Conservation (phyloP, 805 yeast species). For the Yamadazyma sp. region DNA sequence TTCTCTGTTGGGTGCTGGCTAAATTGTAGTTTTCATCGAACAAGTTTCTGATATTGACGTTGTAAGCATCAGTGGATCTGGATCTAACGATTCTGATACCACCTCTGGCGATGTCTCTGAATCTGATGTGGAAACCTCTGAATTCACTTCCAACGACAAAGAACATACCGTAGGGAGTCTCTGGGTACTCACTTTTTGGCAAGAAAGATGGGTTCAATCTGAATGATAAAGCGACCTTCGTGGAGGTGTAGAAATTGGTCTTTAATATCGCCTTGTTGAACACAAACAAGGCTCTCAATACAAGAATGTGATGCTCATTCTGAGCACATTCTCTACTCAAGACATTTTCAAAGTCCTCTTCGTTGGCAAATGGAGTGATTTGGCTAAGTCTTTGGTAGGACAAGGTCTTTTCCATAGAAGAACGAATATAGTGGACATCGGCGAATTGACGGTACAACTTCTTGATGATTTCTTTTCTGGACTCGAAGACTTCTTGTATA, state of each 20-base stretch:
- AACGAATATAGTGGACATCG: constrained; percentile 78
- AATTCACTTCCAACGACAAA: constrained; percentile 94
- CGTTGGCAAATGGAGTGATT: constrained; percentile 70
- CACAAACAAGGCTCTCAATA: constrained; percentile 74
- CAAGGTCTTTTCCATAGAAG: constrained; percentile 70
- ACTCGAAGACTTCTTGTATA: constrained; percentile 72
- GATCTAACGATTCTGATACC: constrained; percentile 95
- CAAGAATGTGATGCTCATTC: constrained; percentile 75
- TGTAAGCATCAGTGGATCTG: constrained; percentile 80
- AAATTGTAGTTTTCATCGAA: constrained; percentile 96
- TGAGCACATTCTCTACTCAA: constrained; percentile 72
- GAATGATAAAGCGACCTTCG: constrained; percentile 93
- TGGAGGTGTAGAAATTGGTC: constrained; percentile 90
- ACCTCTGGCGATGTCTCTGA: constrained; percentile 96
- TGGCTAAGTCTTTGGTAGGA: constrained; percentile 84
- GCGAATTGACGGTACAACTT: constrained; percentile 90
- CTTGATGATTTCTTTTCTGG: constrained; percentile 69
- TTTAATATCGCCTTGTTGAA: constrained; percentile 87
- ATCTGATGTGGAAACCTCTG: constrained; percentile 95
- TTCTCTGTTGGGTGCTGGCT: constrained; percentile 94
- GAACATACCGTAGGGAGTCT: constrained; percentile 91
- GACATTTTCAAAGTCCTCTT: constrained; percentile 69
- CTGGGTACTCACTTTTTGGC: constrained; percentile 86
- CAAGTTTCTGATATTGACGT: constrained; percentile 78
- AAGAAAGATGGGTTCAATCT: constrained; percentile 84